Evolutionary conservation across 805 yeast genomes (phyloP).

Genomic region (Middelhovenomyces tepae): DNA sequence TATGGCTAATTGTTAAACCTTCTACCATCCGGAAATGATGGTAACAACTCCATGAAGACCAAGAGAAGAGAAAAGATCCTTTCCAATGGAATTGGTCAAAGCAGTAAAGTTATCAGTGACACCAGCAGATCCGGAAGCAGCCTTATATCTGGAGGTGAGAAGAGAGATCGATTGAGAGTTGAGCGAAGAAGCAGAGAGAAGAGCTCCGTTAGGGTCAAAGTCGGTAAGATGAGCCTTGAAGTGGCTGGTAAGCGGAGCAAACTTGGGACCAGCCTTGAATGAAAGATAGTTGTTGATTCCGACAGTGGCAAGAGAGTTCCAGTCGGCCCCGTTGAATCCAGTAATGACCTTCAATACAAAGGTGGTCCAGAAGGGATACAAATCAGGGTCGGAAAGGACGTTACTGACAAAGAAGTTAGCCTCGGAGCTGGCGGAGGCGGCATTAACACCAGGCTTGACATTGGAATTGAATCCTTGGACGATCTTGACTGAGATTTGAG

Average conservation of each 20-base stretch:
- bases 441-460: constrained; percentile 12
- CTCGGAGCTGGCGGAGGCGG: constrained; percentile 14
- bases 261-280: constrained; percentile 16
- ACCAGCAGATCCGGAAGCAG: no score
- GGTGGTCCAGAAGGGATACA: constrained; percentile 10
- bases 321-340: constrained; percentile 7
- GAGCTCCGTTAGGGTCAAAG: constrained; percentile 19
- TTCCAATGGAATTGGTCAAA: no score
- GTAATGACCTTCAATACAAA: constrained; percentile 5
- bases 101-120: no score
- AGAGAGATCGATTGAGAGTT: no score
- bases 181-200: constrained; percentile 14
- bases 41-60: no score
- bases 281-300: constrained; percentile 13
- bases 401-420: constrained; percentile 15
- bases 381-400: constrained; percentile 12
- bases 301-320: constrained; percentile 9
- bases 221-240: constrained; percentile 15
- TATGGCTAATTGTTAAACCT: no score
- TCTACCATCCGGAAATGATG: no score
- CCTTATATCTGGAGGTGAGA: no score
- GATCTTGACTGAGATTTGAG: no score
- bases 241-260: constrained; percentile 14
- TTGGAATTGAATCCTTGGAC: no score
- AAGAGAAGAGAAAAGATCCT: no score